Percentiles rank a stretch among this genome's conserved stretches.
Evolutionary conservation across 83 land plant species (phyloP).

Genomic region (Diphasiastrum complanatum): DNA sequence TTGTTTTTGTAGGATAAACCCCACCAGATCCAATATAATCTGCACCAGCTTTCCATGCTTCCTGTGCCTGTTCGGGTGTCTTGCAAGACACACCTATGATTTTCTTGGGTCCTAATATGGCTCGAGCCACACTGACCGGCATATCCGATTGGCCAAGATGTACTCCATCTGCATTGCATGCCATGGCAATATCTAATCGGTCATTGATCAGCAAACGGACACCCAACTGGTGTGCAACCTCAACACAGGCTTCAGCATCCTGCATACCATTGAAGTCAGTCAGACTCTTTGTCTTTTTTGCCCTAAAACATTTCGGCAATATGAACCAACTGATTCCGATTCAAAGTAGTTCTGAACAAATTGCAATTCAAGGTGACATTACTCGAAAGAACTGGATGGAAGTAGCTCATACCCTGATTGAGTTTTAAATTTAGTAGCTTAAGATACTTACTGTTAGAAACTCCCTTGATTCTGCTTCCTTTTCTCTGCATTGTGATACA

Average conservation of each 20-base stretch:
- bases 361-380: neutral
- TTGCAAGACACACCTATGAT: constrained; percentile 93
- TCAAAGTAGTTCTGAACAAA: neutral
- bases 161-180: constrained; percentile 86
- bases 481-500: constrained; percentile 51
- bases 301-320: too few relatives aligned
- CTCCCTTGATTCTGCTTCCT: constrained; percentile 69
- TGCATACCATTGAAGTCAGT: too few relatives aligned
- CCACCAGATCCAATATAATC: constrained; percentile 92
- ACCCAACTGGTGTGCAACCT: constrained; percentile 49
- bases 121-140: constrained; percentile 49
- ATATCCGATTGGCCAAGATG: constrained; percentile 92
- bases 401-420: neutral
- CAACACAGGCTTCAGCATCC: constrained; percentile 41
- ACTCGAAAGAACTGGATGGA: neutral
- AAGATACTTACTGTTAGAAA: constrained; percentile 52
- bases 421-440: neutral
- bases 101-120: constrained; percentile 69
- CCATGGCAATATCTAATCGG: constrained; percentile 74
- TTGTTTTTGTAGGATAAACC: constrained; percentile 77
- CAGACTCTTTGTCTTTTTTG: too few relatives aligned
- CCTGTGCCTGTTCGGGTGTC: constrained; percentile 69
- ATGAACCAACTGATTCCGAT: neutral
- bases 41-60: constrained; percentile 77
- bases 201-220: constrained; percentile 83